Conservation (phyloP, 495 filamentous ascomycete genomes). For the Neurospora cerealis region DNA sequence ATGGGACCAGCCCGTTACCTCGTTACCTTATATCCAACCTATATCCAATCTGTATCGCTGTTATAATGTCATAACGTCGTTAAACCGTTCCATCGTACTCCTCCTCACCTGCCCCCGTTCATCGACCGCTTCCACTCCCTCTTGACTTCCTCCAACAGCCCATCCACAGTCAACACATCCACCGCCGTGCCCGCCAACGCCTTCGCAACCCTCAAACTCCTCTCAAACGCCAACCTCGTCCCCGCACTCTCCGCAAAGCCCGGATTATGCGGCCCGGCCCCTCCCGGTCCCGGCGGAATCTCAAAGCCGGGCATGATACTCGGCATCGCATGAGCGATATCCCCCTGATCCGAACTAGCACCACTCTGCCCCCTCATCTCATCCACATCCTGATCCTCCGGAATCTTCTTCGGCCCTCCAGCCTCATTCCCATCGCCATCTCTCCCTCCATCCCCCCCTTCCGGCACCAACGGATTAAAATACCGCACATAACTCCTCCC, state of each 20-base stretch:
- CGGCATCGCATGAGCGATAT: slow-evolving; percentile 56
- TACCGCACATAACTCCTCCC: slow-evolving; percentile 41
- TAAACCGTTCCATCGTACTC: background rate
- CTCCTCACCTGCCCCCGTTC: background rate
- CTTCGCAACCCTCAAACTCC: slow-evolving; percentile 45
- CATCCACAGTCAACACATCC: slow-evolving; percentile 40
- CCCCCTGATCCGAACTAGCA: slow-evolving; percentile 52
- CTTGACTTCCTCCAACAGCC: slow-evolving; percentile 32
- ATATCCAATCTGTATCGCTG: background rate
- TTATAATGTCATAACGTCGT: background rate
- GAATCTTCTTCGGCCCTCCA: slow-evolving; percentile 19
- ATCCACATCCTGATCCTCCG: slow-evolving; percentile 35
- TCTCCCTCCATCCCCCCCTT: background rate
- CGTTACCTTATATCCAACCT: background rate
- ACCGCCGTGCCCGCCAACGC: slow-evolving; percentile 43
- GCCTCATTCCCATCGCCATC: background rate
- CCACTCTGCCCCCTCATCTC: slow-evolving; percentile 40
- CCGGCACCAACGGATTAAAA: slow-evolving; percentile 29
- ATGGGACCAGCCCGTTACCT: background rate
- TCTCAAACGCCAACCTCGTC: slow-evolving; percentile 41
- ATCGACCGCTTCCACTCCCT: slow-evolving; percentile 14
- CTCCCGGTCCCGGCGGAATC: slow-evolving; percentile 36
- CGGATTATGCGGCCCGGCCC: slow-evolving; percentile 47
- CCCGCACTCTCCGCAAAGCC: slow-evolving; percentile 49
- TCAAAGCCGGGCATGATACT: slow-evolving; percentile 48